phyloP scores from a whole-genome alignment of 306 rosid genomes.

The Ceratonia siliqua region DNA sequence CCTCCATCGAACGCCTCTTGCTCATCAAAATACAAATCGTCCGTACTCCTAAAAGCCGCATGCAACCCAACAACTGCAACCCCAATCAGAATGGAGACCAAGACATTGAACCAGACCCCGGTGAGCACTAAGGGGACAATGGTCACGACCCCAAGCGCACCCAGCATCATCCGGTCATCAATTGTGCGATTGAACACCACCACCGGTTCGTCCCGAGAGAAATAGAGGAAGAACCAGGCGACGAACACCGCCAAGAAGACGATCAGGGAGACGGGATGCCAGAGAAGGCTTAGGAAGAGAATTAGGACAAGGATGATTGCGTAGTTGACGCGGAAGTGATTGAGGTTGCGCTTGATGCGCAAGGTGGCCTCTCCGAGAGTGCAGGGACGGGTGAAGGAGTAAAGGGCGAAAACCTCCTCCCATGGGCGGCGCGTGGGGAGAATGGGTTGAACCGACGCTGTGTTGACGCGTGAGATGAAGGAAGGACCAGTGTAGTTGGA shows the following conservation, averaged over 20 bases:
- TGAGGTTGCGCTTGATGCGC: constrained; percentile 60
- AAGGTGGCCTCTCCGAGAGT: constrained; percentile 48
- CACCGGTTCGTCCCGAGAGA: constrained; percentile 55
- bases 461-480: constrained; percentile 35
- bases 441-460: constrained; percentile 16
- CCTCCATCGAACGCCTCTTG: constrained; percentile 62
- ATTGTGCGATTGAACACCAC: constrained; percentile 40
- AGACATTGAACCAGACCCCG: constrained; percentile 53
- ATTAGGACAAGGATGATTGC: constrained; percentile 40
- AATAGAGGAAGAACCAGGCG: constrained; percentile 73
- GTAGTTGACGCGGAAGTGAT: constrained; percentile 74
- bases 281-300: constrained; percentile 76
- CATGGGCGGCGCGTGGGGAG: constrained; percentile 68
- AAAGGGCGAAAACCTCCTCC: constrained; percentile 58
- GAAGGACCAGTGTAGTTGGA: constrained; percentile 21
- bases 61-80: constrained; percentile 44
- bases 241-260: constrained; percentile 59
- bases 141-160: constrained; percentile 48
- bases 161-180: constrained; percentile 58
- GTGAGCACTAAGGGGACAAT: constrained; percentile 54
- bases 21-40: constrained; percentile 59
- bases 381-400: constrained; percentile 59
- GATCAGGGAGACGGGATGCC: constrained; percentile 77
- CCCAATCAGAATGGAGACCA: constrained; percentile 53
- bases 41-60: constrained; percentile 56